Evolutionary conservation across 495 filamentous ascomycete species (phyloP), one percentile per base, ranked within the genome.

Genomic region (Xylaria acuta): DNA sequence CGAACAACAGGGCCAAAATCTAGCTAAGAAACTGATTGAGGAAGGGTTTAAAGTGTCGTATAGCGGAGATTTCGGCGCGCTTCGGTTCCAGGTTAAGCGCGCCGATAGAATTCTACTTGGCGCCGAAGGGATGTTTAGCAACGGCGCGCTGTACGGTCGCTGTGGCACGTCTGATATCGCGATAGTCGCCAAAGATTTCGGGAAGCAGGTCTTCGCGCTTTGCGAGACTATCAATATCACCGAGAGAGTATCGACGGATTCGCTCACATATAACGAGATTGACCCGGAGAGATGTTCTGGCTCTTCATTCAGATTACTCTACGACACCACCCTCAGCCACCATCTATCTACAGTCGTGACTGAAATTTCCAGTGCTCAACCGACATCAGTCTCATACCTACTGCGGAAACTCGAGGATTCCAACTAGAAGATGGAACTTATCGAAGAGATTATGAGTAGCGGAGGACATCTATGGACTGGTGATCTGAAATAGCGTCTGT

Each of bases 201-300:
- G 88, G 60, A 88, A 94, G 43, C 93, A 94, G 3, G 95, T 99
- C 49, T 90, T 95, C 41, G 94, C 97, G 5, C 93, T 93, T 71
- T 98, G 94, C 80, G 95, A 99, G 85, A 94, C 92, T 3, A 89
- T 99, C 84, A 99, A 98, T 80, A 97, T 97, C 82, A 95, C 93
- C 30, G 96, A 97, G 75, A 89, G 91, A 67, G 93, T 97, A 5
- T 92, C 93, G 11, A 88, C 97, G 0, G 96, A 97, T 81, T 92
- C 92, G 43, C 94, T 99, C 73, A 94, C 96, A 30, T 90, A 91
- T 65, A 98, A 99, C 80, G 96, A 99, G 84, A 90, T 98, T 70
- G 94, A 91, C 36, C 88, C 88, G 0, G 84, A 86, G 72, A 74
- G 81, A 30, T 80, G 80, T 75, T 79, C 84, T 18, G 75, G 78